phyloP scores from a whole-genome alignment of 1,284 basidiomycete species.

The Gomphus bonarii region DNA sequence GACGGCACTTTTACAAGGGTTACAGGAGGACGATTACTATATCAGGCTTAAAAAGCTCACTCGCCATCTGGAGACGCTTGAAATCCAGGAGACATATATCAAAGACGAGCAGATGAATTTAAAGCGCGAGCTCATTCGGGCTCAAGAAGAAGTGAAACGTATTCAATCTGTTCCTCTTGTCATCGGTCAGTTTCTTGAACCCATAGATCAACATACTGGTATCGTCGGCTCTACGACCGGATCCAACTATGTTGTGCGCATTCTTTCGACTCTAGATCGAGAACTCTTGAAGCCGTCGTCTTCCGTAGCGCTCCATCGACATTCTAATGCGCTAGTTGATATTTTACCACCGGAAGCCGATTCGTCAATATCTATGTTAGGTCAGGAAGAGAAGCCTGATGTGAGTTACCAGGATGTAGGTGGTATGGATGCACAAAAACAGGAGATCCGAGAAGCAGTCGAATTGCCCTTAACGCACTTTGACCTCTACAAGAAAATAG shows the following conservation, averaged over 20 bases:
- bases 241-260: constrained; percentile 97
- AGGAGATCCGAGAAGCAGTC: constrained; percentile 98
- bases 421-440: constrained; percentile 97
- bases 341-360: constrained; percentile 98
- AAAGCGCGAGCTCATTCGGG: constrained; percentile 94
- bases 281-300: constrained; percentile 96
- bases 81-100: constrained; percentile 96
- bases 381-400: constrained; percentile 89
- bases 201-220: constrained; percentile 95
- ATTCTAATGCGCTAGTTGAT: constrained; percentile 98
- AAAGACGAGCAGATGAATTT: constrained; percentile 99
- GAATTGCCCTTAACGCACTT: constrained; percentile 97
- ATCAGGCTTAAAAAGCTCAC: constrained; percentile 93
- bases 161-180: constrained; percentile 99
- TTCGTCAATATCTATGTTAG: constrained; percentile 92
- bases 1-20: constrained; percentile 71
- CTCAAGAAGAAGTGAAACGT: constrained; percentile 98
- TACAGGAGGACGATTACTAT: constrained; percentile 90
- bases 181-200: constrained; percentile 98
- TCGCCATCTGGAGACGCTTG: constrained; percentile 87
- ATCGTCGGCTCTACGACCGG: constrained; percentile 99
- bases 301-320: constrained; percentile 94
- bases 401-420: constrained; percentile 88
- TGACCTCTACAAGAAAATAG: constrained; percentile 98
- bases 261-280: constrained; percentile 93